These are phyloP conservation scores for Talaromyces atroroseus DNA, from an alignment of 2,329 filamentous ascomycete species.

Conservation along the genomic window DNA sequence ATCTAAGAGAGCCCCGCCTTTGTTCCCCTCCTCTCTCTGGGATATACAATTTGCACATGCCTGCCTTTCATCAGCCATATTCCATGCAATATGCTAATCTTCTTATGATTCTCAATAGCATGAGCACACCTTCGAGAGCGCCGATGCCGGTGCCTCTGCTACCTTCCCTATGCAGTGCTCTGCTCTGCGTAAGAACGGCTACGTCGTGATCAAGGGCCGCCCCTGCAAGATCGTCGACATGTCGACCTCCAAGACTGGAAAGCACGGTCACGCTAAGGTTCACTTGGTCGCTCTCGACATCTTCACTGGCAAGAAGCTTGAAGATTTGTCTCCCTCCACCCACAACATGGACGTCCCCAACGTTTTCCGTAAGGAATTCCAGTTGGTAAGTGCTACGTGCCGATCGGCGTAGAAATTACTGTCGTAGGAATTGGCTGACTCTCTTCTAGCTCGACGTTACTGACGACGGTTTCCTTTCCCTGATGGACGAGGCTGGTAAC, in stretches of 20 bases:
- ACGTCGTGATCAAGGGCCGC: constrained; percentile 96
- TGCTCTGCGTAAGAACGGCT: constrained; percentile 98
- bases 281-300: constrained; percentile 97
- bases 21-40: constrained; percentile 1
- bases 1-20: constrained; percentile 4
- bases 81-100: not conserved
- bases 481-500: constrained; percentile 80
- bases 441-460: constrained; percentile 73
- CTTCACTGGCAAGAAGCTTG: constrained; percentile 99
- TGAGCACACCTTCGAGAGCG: constrained; percentile 79
- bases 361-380: constrained; percentile 83
- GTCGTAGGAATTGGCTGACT: not conserved
- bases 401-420: not conserved
- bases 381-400: constrained; percentile 67
- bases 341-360: constrained; percentile 83
- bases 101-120: constrained; percentile 44
- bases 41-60: not conserved
- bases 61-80: not conserved
- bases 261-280: constrained; percentile 99
- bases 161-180: constrained; percentile 99
- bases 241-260: constrained; percentile 99
- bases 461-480: constrained; percentile 89
- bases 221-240: constrained; percentile 99
- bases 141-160: constrained; percentile 89
- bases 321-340: constrained; percentile 98